Percentiles rank a stretch among this genome's conserved stretches.
These are phyloP conservation scores for Taiozyma onychis DNA, from an alignment of 1,139 yeast genomes.

Conservation along the genomic window DNA sequence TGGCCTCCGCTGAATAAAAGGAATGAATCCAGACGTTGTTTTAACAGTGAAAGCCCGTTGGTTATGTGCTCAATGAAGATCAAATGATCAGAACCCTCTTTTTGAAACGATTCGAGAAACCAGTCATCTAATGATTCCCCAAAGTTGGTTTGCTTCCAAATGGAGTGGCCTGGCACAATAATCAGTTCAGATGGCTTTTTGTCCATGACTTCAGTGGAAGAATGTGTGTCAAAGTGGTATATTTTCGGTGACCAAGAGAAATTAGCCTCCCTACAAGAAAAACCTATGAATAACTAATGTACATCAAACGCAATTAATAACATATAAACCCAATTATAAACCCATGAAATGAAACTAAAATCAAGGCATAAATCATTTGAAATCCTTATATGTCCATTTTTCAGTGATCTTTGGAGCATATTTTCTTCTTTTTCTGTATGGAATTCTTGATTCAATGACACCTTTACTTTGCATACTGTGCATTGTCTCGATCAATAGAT, in stretches of 20 bases:
- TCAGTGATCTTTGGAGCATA: constrained; percentile 75
- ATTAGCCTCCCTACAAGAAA: background rate
- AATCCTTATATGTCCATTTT: constrained; percentile 90
- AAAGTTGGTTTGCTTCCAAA: constrained; percentile 40
- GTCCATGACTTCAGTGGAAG: background rate
- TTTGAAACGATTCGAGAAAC: constrained; percentile 61
- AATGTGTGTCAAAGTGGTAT: background rate
- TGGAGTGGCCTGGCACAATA: constrained; percentile 64
- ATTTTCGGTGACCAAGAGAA: background rate
- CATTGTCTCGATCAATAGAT: constrained; percentile 76
- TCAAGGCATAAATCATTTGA: constrained; percentile 37
- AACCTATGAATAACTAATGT: background rate
- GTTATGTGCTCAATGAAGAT: constrained; percentile 61
- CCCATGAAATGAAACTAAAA: background rate
- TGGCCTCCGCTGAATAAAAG: constrained; percentile 59
- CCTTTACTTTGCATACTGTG: constrained; percentile 79
- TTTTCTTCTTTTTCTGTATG: constrained; percentile 57
- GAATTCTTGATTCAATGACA: constrained; percentile 77
- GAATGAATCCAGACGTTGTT: constrained; percentile 30
- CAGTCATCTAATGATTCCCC: constrained; percentile 46
- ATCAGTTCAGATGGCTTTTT: constrained; percentile 31
- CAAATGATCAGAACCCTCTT: constrained; percentile 62
- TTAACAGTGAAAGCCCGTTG: constrained; percentile 30
- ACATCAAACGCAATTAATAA: background rate
- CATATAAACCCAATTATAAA: background rate